These are phyloP conservation scores for Macrophomina pseudophaseolina DNA, from an alignment of 2,329 filamentous ascomycete species.

Conservation along the genomic window DNA sequence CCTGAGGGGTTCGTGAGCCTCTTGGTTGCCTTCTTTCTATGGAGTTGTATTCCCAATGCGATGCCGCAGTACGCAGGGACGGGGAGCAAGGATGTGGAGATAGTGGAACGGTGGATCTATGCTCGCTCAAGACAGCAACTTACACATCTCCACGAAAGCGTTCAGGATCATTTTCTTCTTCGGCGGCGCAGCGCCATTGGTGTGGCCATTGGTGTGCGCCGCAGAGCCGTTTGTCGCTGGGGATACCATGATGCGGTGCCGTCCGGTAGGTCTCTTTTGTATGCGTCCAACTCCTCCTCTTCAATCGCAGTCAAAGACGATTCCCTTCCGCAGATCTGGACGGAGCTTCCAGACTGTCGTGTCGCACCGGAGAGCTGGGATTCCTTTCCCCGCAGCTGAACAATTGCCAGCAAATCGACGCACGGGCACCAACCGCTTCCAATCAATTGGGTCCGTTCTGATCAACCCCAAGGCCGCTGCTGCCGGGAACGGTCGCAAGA, in stretches of 20 bases:
- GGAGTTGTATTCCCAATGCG: neutral
- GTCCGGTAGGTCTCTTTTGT: neutral
- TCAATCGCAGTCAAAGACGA: neutral
- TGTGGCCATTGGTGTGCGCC: conserved; percentile 7
- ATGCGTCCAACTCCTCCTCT: neutral
- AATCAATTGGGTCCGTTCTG: neutral
- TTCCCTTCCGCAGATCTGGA: too few species aligned
- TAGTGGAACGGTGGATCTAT: neutral
- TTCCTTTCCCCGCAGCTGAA: too few species aligned
- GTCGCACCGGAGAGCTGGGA: too few species aligned
- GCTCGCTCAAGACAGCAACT: neutral
- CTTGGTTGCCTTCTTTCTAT: neutral
- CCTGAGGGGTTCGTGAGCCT: conserved; percentile 10
- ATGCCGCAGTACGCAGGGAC: neutral
- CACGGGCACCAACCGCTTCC: neutral
- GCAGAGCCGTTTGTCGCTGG: conserved; percentile 15
- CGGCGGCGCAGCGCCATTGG: conserved; percentile 21
- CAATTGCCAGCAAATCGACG: neutral
- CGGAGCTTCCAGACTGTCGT: too few species aligned
- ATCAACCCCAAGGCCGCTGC: too few species aligned
- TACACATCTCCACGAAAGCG: conserved; percentile 47
- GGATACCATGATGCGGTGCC: conserved; percentile 1
- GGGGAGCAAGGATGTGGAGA: neutral
- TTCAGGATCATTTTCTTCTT: conserved; percentile 50
- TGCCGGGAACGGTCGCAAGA: too few species aligned